These are phyloP conservation scores for Phytomonas sp. DNA, from an alignment of 208 protist genomes.

Conservation along the genomic window DNA sequence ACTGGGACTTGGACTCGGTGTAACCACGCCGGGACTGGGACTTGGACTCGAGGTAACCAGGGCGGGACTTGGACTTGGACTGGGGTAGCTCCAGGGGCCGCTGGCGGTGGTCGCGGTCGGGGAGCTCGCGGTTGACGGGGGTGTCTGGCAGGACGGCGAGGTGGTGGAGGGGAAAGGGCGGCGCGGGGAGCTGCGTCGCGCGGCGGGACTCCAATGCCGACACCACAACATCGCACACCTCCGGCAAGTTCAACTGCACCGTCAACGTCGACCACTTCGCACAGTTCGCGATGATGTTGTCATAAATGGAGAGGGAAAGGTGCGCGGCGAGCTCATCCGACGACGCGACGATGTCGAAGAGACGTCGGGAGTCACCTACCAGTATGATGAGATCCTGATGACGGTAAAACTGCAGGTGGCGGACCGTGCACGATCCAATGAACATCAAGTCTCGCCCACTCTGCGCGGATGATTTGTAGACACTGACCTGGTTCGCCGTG, in stretches of 20 bases:
- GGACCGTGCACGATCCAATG: constrained; percentile 59
- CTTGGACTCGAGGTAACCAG: too few species aligned
- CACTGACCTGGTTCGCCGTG: constrained; percentile 47
- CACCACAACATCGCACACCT: constrained; percentile 33
- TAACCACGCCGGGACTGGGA: too few species aligned
- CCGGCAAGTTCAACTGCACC: constrained; percentile 27
- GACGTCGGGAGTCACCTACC: constrained; percentile 30
- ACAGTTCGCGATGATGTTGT: background rate
- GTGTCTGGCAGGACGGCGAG: constrained; percentile 8
- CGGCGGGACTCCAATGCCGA: constrained; percentile 36
- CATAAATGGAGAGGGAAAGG: constrained; percentile 17
- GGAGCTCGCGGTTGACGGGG: constrained; percentile 25
- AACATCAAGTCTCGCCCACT: constrained; percentile 20
- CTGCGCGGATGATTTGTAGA: constrained; percentile 23
- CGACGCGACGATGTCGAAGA: constrained; percentile 64
- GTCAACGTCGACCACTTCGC: constrained; percentile 16
- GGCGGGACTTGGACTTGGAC: background rate
- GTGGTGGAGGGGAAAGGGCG: constrained; percentile 16
- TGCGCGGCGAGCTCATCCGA: too few species aligned
- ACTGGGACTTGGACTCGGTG: too few species aligned
- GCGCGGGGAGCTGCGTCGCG: constrained; percentile 27
- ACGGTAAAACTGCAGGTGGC: constrained; percentile 56
- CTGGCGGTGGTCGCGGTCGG: constrained; percentile 13
- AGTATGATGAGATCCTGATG: constrained; percentile 32
- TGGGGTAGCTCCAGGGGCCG: constrained; percentile 5